These are phyloP conservation scores for Rhytidhysteron rufulum DNA, from an alignment of 2,329 filamentous ascomycete species.

Conservation along the genomic window DNA sequence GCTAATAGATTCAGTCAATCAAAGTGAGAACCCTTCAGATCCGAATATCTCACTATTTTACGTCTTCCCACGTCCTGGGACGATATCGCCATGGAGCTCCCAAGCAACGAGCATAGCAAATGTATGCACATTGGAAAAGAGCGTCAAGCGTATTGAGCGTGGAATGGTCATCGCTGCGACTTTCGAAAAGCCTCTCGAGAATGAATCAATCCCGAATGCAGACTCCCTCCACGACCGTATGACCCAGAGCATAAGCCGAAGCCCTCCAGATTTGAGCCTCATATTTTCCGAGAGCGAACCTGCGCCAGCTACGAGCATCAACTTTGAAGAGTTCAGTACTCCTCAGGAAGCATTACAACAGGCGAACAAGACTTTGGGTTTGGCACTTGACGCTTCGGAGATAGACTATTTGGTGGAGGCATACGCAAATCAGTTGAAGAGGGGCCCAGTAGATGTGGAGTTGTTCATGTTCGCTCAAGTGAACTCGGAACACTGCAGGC, in stretches of 20 bases:
- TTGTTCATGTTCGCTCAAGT: slow-evolving; percentile 99
- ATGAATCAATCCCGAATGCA: slow-evolving; percentile 55
- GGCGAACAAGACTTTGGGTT: slow-evolving; percentile 78
- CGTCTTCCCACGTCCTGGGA: slow-evolving; percentile 73
- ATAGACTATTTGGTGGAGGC: slow-evolving; percentile 92
- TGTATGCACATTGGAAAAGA: slow-evolving; percentile 75
- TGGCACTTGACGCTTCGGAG: slow-evolving; percentile 83
- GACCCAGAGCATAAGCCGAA: slow-evolving; percentile 75
- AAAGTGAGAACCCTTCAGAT: slow-evolving; percentile 48
- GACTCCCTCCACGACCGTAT: slow-evolving; percentile 88
- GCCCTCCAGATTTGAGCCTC: slow-evolving; percentile 63
- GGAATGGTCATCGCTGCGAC: slow-evolving; percentile 71
- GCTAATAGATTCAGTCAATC: slow-evolving; percentile 45
- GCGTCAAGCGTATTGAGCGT: slow-evolving; percentile 77
- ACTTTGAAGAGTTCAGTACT: slow-evolving; percentile 60
- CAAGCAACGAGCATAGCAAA: slow-evolving; percentile 92
- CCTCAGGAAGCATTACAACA: slow-evolving; percentile 71
- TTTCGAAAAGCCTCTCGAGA: slow-evolving; percentile 51
- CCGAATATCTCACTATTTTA: slow-evolving; percentile 60
- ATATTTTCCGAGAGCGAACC: slow-evolving; percentile 75
- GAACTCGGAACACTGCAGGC: slow-evolving; percentile 89
- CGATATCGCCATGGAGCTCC: slow-evolving; percentile 93
- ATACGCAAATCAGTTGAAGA: slow-evolving; percentile 62
- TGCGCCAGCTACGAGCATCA: slow-evolving; percentile 67
- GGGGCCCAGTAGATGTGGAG: slow-evolving; percentile 81